phyloP scores from a whole-genome alignment of 2,329 filamentous ascomycete species.

The Ophiosphaerella korrae region DNA sequence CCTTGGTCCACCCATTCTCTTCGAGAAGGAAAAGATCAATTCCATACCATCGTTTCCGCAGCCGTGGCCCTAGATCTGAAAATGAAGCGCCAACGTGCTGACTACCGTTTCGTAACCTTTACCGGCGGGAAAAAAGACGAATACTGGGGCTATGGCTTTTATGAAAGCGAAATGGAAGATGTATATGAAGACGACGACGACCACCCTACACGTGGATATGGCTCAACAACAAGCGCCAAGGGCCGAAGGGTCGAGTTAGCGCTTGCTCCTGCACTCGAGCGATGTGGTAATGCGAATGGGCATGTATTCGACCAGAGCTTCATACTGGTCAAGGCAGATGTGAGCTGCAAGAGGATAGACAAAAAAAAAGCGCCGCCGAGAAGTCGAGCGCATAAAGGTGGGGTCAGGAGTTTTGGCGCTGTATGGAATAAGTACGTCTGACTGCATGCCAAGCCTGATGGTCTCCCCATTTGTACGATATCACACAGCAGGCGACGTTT shows the following conservation, averaged over 20 bases:
- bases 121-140: constrained; percentile 39
- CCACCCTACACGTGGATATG: constrained; percentile 11
- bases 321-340: constrained; percentile 46
- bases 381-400: constrained; percentile 10
- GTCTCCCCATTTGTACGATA: too few relatives aligned
- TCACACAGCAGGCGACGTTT: too few relatives aligned
- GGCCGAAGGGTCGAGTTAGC: constrained; percentile 38
- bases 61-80: constrained; percentile 45
- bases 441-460: neutral
- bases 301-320: constrained; percentile 46
- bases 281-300: constrained; percentile 47
- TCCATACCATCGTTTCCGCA: constrained; percentile 42
- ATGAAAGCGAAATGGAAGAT: constrained; percentile 47
- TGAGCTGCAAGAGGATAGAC: constrained; percentile 42
- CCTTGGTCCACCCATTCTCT: constrained; percentile 40
- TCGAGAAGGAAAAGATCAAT: constrained; percentile 36
- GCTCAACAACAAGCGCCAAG: constrained; percentile 14
- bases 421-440: constrained; percentile 20
- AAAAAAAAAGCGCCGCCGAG: constrained; percentile 24
- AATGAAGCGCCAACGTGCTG: constrained; percentile 44
- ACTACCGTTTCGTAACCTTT: constrained; percentile 46
- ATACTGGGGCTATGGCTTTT: constrained; percentile 43
- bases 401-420: constrained; percentile 14
- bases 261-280: constrained; percentile 45
- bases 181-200: constrained; percentile 36